Base-by-base conservation (phyloP, 2,329 filamentous ascomycete genomes). In the Neodidymelliopsis sp. region DNA sequence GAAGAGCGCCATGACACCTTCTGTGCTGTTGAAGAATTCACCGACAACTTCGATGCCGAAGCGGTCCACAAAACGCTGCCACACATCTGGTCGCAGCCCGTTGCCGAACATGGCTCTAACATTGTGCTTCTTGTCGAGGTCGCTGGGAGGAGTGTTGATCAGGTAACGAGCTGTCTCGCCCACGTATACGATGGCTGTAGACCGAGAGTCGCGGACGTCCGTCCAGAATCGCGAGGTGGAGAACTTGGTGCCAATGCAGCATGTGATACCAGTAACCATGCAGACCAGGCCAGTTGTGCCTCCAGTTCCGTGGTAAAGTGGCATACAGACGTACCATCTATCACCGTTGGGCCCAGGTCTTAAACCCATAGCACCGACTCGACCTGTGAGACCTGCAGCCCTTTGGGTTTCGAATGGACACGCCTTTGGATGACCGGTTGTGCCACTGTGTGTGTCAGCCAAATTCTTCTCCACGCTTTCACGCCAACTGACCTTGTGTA, bases 1-100 rank as follows among this genome's bases (percentile, higher is more conserved):
- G 45, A 84, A 70, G 8, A 91, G 74, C 0, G 71, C 70, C 60
- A 91, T 81, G 38, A 90, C 79, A 22, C 88, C 87, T 70, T 92
- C 89, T 1, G 86, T 89, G 49, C 85, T 88, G 67, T 87, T 89
- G 78, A 90, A 92, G 73, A 92, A 91, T 69, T 92, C 89, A 52
- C 76, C 77, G 2, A 92, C 82, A 20, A 81, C 79, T 10, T 78
- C 72, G 56, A 89, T 81, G 40, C 80, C 81, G 65, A 88, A 88
- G 10, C 85, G 79, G 36, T 86, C 81, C 29, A 81, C 74, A 69
- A 89, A 89, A 16, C 79, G 76, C 22, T 77, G 71, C 86, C 86
- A 90, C 1, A 89, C 83, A 59, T 90, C 87, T 0, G 86, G 85
- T 1, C 86, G 79, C 59, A 88, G 76, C 1, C 86, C 86, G 62